These are phyloP conservation scores for Phytopythium ostracodes DNA, from an alignment of 352 stramenopile genomes.

Conservation along the genomic window DNA sequence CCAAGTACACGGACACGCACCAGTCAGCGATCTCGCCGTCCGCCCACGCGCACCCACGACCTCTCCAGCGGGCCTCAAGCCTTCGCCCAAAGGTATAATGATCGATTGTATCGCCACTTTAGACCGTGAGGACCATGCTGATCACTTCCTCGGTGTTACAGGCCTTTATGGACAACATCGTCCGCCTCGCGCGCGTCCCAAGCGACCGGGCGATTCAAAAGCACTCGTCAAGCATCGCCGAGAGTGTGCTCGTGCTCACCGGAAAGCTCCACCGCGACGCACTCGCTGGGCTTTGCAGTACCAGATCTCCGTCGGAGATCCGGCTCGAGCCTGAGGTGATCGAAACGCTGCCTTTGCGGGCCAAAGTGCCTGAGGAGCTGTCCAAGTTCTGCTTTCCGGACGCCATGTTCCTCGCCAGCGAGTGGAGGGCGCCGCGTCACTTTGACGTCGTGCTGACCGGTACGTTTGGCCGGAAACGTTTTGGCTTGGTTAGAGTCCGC, in stretches of 20 bases:
- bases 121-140: neutral
- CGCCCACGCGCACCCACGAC: slow-evolving; percentile 3
- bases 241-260: slow-evolving; percentile 56
- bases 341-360: slow-evolving; percentile 38
- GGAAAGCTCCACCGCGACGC: slow-evolving; percentile 36
- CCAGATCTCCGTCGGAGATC: slow-evolving; percentile 37
- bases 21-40: slow-evolving; percentile 1
- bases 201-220: neutral
- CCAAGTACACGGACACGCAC: slow-evolving; percentile 43
- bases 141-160: neutral
- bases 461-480: slow-evolving; percentile 7
- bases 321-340: slow-evolving; percentile 46
- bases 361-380: slow-evolving; percentile 54
- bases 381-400: slow-evolving; percentile 75
- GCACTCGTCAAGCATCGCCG: slow-evolving; percentile 22
- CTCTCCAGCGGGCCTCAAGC: neutral
- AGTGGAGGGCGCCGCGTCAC: slow-evolving; percentile 29
- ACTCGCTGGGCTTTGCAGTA: slow-evolving; percentile 27
- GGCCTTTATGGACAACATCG: neutral
- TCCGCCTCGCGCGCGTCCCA: neutral
- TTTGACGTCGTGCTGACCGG: slow-evolving; percentile 76
- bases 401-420: slow-evolving; percentile 39
- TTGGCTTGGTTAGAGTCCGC: no score
- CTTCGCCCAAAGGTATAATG: slow-evolving; percentile 4
- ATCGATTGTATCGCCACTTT: neutral